phyloP scores from a whole-genome alignment of 2,329 filamentous ascomycete species.

The Tolypocladium tundrense region DNA sequence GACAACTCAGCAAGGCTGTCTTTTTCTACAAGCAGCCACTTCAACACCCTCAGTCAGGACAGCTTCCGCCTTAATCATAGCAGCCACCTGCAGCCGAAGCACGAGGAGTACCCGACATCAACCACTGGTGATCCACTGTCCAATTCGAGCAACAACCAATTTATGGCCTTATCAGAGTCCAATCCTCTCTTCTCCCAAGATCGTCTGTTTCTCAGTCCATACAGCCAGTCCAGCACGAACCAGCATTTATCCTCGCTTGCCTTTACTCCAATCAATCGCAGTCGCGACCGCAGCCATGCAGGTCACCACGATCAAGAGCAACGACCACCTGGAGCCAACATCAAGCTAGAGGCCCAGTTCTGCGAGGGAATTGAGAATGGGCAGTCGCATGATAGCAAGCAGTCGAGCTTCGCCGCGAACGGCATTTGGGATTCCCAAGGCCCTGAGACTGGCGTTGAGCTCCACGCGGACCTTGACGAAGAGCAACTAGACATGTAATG shows the following conservation, averaged over 20 bases:
- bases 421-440: conserved; percentile 14
- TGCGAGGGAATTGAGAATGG: conserved; percentile 13
- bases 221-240: conserved; percentile 11
- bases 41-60: conserved; percentile 14
- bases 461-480: conserved; percentile 12
- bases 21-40: conserved; percentile 13
- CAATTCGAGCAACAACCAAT: conserved; percentile 12
- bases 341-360: conserved; percentile 16
- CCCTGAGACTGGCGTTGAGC: conserved; percentile 10
- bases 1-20: conserved; percentile 17
- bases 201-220: conserved; percentile 16
- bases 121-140: conserved; percentile 10
- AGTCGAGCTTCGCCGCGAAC: conserved; percentile 7
- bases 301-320: conserved; percentile 8
- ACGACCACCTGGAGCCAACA: conserved; percentile 1
- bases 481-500: conserved; percentile 15
- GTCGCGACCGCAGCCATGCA: conserved; percentile 8
- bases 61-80: conserved; percentile 14
- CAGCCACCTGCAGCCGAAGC: conserved; percentile 15
- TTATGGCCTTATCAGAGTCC: conserved; percentile 15
- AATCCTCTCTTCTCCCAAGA: conserved; percentile 24
- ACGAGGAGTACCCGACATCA: conserved; percentile 13
- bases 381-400: conserved; percentile 12
- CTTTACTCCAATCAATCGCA: conserved; percentile 19
- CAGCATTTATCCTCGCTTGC: conserved; percentile 14